Base-by-base conservation (phyloP, 495 filamentous ascomycete species). In the Jackrogersella minutella region DNA sequence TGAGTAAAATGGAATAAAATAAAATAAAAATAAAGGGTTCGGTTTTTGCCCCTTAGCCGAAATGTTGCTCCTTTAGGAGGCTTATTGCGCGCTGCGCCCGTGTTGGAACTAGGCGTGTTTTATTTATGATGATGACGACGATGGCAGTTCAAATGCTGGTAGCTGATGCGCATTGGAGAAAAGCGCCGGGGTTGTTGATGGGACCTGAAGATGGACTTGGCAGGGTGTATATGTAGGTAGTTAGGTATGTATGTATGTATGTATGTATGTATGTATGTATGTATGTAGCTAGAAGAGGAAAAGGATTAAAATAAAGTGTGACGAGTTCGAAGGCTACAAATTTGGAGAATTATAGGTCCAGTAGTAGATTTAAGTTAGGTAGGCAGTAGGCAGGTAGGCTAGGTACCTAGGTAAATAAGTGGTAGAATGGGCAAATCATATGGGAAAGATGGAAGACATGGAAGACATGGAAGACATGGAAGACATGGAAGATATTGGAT, bases 401-500 rank as follows among this genome's bases (percentile, higher is more conserved):
- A n/a, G n/a, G n/a, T n/a, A n/a, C n/a, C n/a, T n/a, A n/a, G n/a
- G n/a, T n/a, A n/a, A n/a, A n/a, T n/a, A n/a, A n/a, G n/a, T n/a
- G n/a, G n/a, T n/a, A 41, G 43, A 47, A 63, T 62, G 46, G 22
- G 37, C 52, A 52, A n/a, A 58, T 58, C 44, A 58, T 62, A 62
- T 43, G 43, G 41, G 49, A 52, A 44, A 67, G 40, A 58, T 58
- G 43, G 43, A 41, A 4, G 9, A 54, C 34, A 52, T 43, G 17
- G 46, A 33, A 28, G 14, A 28, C 28, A 26, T 64, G 44, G 11
- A 43, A 19, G 31, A 51, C 51, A 33, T 50, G 46, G 46, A 19
- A 33, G 46, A 19, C 46, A 50, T 28, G 46, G 46, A 33, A 30
- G 3, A 30, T 30, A 30, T 30, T 3, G 26, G 26, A 30, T 30